These are phyloP conservation scores for Hsuehochloa calcarea DNA, from an alignment of 176 grass and related monocot species.

Conservation along the genomic window DNA sequence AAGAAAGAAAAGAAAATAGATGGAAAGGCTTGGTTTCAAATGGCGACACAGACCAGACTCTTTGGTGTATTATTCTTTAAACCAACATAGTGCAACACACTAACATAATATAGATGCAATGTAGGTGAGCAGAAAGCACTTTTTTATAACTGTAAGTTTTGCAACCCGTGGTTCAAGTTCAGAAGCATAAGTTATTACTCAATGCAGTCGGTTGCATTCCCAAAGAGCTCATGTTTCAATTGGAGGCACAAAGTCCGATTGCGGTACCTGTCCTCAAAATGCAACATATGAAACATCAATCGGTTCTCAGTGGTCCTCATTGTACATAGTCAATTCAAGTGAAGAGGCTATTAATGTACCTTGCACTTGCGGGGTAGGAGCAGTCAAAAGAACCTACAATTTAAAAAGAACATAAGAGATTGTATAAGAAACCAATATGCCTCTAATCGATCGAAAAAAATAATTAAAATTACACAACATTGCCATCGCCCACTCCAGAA, in stretches of 20 bases:
- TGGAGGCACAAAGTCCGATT: not conserved
- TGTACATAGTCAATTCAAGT: not conserved
- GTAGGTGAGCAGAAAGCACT: not conserved
- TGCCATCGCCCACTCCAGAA: not conserved
- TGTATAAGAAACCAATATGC: not conserved
- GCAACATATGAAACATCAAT: not conserved
- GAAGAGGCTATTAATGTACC: slow-evolving; percentile 35
- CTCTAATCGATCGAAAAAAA: not conserved
- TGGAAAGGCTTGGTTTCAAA: not conserved
- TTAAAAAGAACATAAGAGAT: not conserved
- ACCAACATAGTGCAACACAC: not conserved
- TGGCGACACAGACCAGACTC: not conserved
- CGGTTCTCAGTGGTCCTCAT: not conserved
- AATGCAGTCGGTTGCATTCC: not conserved
- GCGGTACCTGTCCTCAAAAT: not conserved
- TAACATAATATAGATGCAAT: not conserved
- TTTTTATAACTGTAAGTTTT: not conserved
- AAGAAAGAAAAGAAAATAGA: not conserved
- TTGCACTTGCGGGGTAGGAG: slow-evolving; percentile 61
- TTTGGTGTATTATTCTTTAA: not conserved
- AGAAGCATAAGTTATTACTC: not conserved
- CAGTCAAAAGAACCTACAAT: slow-evolving; percentile 68
- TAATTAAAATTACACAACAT: not conserved
- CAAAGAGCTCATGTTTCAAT: not conserved
- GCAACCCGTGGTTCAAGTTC: not conserved